Percentiles rank a stretch among this genome's conserved stretches.
phyloP scores from a whole-genome alignment of 306 rosid species.

The Rosa rugosa region DNA sequence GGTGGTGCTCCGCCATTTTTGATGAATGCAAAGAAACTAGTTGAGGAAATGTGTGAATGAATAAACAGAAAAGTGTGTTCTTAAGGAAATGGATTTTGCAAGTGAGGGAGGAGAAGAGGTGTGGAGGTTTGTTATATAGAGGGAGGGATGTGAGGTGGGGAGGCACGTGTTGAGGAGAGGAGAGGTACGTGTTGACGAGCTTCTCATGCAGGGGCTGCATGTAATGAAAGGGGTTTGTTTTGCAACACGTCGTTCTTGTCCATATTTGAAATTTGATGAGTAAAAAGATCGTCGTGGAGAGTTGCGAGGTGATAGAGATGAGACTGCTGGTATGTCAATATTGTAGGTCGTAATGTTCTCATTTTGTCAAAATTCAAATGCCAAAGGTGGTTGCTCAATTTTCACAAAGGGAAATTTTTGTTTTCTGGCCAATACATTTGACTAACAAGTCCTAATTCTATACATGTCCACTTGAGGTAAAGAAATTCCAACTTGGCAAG shows the following conservation, averaged over 20 bases:
- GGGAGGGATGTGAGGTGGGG: constrained; percentile 2
- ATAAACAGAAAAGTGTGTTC: not conserved
- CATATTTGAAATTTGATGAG: not conserved
- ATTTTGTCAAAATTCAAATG: not conserved
- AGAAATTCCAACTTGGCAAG: too few species aligned
- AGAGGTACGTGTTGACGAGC: constrained; percentile 51
- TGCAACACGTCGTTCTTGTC: constrained; percentile 43
- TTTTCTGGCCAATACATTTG: too few species aligned
- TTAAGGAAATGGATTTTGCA: not conserved
- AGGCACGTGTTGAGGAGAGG: constrained; percentile 37
- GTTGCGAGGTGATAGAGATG: not conserved
- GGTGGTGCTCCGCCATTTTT: constrained; percentile 48
- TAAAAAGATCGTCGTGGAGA: constrained; percentile 10
- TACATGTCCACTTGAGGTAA: too few species aligned
- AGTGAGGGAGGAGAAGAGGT: not conserved
- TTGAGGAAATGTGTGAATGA: not conserved
- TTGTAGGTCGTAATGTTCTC: not conserved
- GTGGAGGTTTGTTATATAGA: constrained; percentile 19
- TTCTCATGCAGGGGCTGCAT: constrained; percentile 72
- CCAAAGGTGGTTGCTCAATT: not conserved
- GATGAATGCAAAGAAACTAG: not conserved
- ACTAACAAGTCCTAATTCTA: too few species aligned
- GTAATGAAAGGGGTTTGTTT: constrained; percentile 6
- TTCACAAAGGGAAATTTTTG: too few species aligned
- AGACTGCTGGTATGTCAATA: not conserved